These are phyloP conservation scores for Melanopsichium pennsylvanicum DNA, from an alignment of 1,284 basidiomycete species.

Conservation along the genomic window DNA sequence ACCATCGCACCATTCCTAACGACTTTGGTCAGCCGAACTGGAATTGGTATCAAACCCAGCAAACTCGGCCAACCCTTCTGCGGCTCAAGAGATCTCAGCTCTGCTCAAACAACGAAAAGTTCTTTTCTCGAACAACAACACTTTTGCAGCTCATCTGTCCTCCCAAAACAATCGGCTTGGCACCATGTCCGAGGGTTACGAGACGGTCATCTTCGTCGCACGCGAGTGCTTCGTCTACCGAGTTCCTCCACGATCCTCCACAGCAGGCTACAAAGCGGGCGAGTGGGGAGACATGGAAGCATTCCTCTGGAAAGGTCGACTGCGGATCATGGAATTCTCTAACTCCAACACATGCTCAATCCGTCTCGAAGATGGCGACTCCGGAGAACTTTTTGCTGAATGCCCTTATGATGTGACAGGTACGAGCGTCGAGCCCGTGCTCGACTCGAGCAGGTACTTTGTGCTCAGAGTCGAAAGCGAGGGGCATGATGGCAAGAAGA, in stretches of 20 bases:
- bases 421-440: slow-evolving; percentile 86
- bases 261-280: slow-evolving; percentile 68
- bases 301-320: slow-evolving; percentile 88
- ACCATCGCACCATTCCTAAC: too few species aligned
- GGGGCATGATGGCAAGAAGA: slow-evolving; percentile 50
- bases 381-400: slow-evolving; percentile 81
- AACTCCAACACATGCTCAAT: slow-evolving; percentile 48
- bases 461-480: slow-evolving; percentile 79
- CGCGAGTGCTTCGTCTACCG: slow-evolving; percentile 77
- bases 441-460: slow-evolving; percentile 96
- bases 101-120: too few species aligned
- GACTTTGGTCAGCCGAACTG: too few species aligned
- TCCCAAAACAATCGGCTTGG: too few species aligned
- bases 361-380: slow-evolving; percentile 55
- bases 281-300: slow-evolving; percentile 75
- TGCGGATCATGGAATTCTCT: slow-evolving; percentile 77
- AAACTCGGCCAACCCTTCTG: too few species aligned
- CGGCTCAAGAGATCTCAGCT: too few species aligned
- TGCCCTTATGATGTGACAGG: slow-evolving; percentile 84
- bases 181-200: slow-evolving; percentile 69
- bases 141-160: not conserved
- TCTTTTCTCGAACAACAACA: not conserved
- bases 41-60: too few species aligned
- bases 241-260: slow-evolving; percentile 76
- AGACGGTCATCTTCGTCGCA: slow-evolving; percentile 83